Percentiles rank a stretch among this genome's conserved stretches.
Evolutionary conservation across 805 yeast genomes (phyloP).

Genomic region (Ogataea methanolica): DNA sequence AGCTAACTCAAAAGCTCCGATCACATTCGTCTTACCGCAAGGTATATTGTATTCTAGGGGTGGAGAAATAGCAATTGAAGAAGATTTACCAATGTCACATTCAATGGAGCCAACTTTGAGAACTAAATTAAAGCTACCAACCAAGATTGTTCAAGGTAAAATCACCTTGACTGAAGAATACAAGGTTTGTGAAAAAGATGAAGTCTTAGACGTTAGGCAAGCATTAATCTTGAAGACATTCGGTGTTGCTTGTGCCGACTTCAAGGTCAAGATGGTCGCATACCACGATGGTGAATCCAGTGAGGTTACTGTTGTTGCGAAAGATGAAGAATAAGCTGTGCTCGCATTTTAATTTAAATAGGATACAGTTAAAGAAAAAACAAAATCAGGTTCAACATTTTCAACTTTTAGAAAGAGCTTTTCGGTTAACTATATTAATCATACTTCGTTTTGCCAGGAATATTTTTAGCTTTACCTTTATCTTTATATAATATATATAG

Average conservation of each 20-base stretch:
- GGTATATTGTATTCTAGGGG: conserved; percentile 95
- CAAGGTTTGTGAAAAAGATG: conserved; percentile 76
- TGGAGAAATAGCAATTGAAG: conserved; percentile 84
- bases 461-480: neutral
- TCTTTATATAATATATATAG: neutral
- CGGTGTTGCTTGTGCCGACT: conserved; percentile 91
- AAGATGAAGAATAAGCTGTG: conserved; percentile 1
- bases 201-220: conserved; percentile 80
- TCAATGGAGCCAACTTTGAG: conserved; percentile 92
- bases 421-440: neutral
- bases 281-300: conserved; percentile 63
- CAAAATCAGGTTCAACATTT: neutral
- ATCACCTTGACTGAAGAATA: conserved; percentile 71
- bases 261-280: conserved; percentile 75
- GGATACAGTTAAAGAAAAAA: neutral
- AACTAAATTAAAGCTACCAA: conserved; percentile 85
- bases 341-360: neutral
- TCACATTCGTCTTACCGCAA: conserved; percentile 79
- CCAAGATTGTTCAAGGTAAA: conserved; percentile 86
- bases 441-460: neutral
- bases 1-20: conserved; percentile 80
- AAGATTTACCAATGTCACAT: conserved; percentile 95
- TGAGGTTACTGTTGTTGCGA: conserved; percentile 18
- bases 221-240: conserved; percentile 90
- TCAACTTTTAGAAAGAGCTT: neutral